Conservation (phyloP, 352 stramenopile species). For the Globisporangium barbulae region DNA sequence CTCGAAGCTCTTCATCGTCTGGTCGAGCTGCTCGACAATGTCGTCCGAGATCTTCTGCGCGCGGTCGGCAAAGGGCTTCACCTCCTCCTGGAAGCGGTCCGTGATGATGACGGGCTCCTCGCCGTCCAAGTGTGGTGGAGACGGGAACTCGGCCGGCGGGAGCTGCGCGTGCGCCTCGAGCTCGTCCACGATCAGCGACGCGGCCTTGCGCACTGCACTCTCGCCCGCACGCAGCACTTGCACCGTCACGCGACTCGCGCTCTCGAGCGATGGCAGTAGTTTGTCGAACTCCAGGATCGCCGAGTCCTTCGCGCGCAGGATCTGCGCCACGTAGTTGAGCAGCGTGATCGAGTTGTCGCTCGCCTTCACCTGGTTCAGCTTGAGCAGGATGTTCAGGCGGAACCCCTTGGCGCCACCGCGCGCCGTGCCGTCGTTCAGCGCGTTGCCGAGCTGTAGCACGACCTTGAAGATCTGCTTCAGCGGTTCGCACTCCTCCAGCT, state of each 20-base stretch:
- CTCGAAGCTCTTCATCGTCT: conserved; percentile 63
- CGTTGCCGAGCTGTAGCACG: conserved; percentile 86
- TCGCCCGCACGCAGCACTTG: conserved; percentile 80
- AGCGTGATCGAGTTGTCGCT: conserved; percentile 81
- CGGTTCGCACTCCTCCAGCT: conserved; percentile 85
- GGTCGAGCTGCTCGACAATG: conserved; percentile 49
- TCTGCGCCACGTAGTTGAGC: conserved; percentile 74
- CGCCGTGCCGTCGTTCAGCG: conserved; percentile 86
- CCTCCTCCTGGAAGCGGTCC: conserved; percentile 74
- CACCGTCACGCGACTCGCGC: conserved; percentile 68
- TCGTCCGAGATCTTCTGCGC: conserved; percentile 59
- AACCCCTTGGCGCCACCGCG: conserved; percentile 88
- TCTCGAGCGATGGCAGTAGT: conserved; percentile 66
- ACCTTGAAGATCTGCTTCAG: conserved; percentile 87
- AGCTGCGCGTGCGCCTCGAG: conserved; percentile 70
- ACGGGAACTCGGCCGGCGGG: conserved; percentile 29
- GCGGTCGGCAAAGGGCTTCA: conserved; percentile 69
- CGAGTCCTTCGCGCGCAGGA: conserved; percentile 66
- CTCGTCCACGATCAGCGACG: conserved; percentile 66
- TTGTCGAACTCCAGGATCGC: conserved; percentile 74
- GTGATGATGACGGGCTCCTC: conserved; percentile 36
- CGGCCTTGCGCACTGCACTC: conserved; percentile 67
- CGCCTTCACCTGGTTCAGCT: conserved; percentile 87
- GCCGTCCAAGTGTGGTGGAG: conserved; percentile 21
- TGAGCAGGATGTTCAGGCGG: conserved; percentile 82